Evolutionary conservation across 129 eudicot genomes (phyloP).

Genomic region (Flaveria robusta): DNA sequence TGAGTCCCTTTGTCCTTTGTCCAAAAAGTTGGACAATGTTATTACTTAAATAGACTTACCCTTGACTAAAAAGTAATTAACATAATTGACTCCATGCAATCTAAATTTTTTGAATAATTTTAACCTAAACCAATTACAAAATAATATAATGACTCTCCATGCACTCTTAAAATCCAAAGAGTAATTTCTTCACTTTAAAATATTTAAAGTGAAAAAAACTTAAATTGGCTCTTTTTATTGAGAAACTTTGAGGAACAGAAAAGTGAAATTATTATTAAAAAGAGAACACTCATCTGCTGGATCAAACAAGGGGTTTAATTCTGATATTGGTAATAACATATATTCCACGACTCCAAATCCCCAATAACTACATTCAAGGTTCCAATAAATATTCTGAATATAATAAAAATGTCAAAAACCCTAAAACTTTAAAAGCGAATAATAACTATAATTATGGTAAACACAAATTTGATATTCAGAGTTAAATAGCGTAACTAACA

Average conservation of each 20-base stretch:
- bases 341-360: not conserved
- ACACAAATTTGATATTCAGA: not conserved
- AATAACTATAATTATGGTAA: not conserved
- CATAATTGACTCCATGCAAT: not conserved
- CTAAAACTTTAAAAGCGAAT: not conserved
- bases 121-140: not conserved
- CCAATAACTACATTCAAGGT: not conserved
- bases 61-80: not conserved
- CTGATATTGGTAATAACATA: not conserved
- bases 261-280: not conserved
- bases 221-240: not conserved
- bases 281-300: not conserved
- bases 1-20: not conserved
- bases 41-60: not conserved
- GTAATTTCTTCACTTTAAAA: conserved; percentile 1
- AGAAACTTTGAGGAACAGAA: not conserved
- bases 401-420: conserved; percentile 14
- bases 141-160: not conserved
- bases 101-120: not conserved
- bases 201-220: conserved; percentile 8
- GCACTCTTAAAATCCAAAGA: not conserved
- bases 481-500: not conserved
- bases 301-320: not conserved
- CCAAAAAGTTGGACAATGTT: conserved; percentile 3
- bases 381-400: not conserved